Percentiles rank a stretch among this genome's conserved stretches.
These are phyloP conservation scores for Nasturtium officinale DNA, from an alignment of 345 rosid genomes.

Conservation along the genomic window DNA sequence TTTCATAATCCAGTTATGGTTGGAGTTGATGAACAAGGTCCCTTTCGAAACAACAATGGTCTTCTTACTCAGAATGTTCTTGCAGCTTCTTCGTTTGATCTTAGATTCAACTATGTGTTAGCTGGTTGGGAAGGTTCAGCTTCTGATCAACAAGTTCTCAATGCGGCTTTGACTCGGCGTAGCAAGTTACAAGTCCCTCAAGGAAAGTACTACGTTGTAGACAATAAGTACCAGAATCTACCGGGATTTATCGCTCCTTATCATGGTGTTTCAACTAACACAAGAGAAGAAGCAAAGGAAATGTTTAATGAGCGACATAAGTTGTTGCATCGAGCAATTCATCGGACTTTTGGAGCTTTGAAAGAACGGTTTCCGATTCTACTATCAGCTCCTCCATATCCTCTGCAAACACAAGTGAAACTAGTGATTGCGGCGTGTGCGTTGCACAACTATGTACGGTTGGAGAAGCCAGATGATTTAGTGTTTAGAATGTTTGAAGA, in stretches of 20 bases:
- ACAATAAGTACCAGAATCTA: conserved; percentile 60
- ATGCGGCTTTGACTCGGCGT: conserved; percentile 73
- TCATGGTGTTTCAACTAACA: conserved; percentile 47
- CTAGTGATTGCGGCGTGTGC: conserved; percentile 85
- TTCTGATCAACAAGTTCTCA: conserved; percentile 71
- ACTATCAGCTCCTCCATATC: conserved; percentile 85
- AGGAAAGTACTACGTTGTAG: conserved; percentile 87
- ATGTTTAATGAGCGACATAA: conserved; percentile 81
- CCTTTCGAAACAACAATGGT: conserved; percentile 73
- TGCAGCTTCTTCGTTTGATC: conserved; percentile 80
- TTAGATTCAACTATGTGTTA: conserved; percentile 78
- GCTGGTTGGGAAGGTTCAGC: conserved; percentile 99
- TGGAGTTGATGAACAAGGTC: conserved; percentile 92
- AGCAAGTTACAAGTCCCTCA: conserved; percentile 71
- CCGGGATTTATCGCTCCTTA: conserved; percentile 84
- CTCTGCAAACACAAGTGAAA: conserved; percentile 84
- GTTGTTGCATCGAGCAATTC: conserved; percentile 52
- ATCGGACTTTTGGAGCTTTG: conserved; percentile 63
- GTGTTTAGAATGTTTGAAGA: conserved; percentile 61
- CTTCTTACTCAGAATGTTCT: conserved; percentile 81
- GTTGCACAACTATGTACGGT: conserved; percentile 72
- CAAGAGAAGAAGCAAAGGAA: conserved; percentile 58
- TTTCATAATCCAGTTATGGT: conserved; percentile 86
- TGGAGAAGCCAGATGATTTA: conserved; percentile 75
- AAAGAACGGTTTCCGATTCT: conserved; percentile 85